Conservation (phyloP, 1,284 basidiomycete species). For the Singerocomus inundabilis region DNA sequence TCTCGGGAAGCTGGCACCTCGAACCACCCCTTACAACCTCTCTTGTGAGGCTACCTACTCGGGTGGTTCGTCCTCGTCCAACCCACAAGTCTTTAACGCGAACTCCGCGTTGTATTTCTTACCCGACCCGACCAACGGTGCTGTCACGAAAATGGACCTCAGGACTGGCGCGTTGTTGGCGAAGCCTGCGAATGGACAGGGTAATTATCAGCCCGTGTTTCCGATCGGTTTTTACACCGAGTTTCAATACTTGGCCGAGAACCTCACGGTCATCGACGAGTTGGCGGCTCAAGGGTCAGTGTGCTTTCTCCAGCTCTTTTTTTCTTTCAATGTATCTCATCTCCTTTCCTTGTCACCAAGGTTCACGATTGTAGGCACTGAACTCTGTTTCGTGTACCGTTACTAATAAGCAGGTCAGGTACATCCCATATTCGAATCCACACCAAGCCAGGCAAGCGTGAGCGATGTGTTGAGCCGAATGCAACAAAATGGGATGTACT, state of each 20-base stretch:
- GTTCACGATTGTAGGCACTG: constrained; percentile 33
- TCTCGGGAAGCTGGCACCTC: constrained; percentile 24
- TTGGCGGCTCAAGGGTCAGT: constrained; percentile 62
- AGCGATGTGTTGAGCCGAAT: constrained; percentile 58
- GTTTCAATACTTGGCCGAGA: constrained; percentile 59
- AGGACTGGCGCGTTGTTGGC: constrained; percentile 67
- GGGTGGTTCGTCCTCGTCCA: constrained; percentile 17
- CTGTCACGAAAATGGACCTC: constrained; percentile 69
- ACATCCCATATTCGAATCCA: constrained; percentile 65
- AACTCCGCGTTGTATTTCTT: constrained; percentile 53
- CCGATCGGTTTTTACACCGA: constrained; percentile 74
- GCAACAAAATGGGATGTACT: constrained; percentile 66
- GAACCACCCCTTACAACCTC: constrained; percentile 26
- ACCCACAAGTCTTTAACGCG: constrained; percentile 46
- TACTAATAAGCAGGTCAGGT: constrained; percentile 38
- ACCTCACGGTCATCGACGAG: constrained; percentile 55
- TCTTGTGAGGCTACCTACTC: constrained; percentile 29
- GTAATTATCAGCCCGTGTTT: constrained; percentile 56
- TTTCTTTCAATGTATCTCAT: constrained; percentile 2
- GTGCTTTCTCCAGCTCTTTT: not conserved
- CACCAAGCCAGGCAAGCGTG: constrained; percentile 49
- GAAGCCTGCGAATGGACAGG: constrained; percentile 47
- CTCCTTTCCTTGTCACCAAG: constrained; percentile 16
- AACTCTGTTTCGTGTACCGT: not conserved
- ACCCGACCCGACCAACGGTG: constrained; percentile 48